phyloP scores from a whole-genome alignment of 768 basidiomycete genomes.

The Phaeolepiota aurea region DNA sequence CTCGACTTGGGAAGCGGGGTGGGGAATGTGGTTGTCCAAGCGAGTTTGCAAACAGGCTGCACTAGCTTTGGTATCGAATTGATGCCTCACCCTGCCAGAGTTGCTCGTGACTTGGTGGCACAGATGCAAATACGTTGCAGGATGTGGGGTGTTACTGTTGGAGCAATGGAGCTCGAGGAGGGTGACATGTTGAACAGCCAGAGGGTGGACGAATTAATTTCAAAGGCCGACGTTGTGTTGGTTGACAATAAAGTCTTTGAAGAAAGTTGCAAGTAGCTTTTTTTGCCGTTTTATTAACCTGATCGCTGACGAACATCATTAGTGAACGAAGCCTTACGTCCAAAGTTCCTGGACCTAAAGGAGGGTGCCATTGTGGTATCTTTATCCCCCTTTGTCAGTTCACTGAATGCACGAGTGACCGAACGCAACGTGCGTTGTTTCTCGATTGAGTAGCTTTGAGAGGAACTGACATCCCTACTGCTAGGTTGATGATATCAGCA shows the following conservation, averaged over 20 bases:
- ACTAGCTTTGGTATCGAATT: conserved; percentile 73
- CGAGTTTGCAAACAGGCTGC: conserved; percentile 74
- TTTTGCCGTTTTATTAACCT: not conserved
- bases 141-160: conserved; percentile 85
- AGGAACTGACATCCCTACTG: conserved; percentile 3
- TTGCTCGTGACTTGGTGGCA: conserved; percentile 68
- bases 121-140: conserved; percentile 72
- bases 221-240: conserved; percentile 83
- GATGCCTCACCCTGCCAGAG: conserved; percentile 66
- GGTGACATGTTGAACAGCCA: conserved; percentile 76
- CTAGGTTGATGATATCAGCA: conserved; percentile 70
- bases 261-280: conserved; percentile 51
- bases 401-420: conserved; percentile 64
- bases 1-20: conserved; percentile 85
- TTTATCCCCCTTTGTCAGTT: conserved; percentile 76
- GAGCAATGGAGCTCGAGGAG: conserved; percentile 71
- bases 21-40: conserved; percentile 77
- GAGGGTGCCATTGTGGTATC: conserved; percentile 89
- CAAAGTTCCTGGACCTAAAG: conserved; percentile 90
- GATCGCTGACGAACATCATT: conserved; percentile 5
- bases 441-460: too few species aligned
- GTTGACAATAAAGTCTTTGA: conserved; percentile 85
- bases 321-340: conserved; percentile 85
- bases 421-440: conserved; percentile 63
- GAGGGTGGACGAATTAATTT: conserved; percentile 61